Percentiles rank a stretch among this genome's conserved stretches.
Evolutionary conservation across 345 rosid species (phyloP).

Genomic region (Salix udensis): DNA sequence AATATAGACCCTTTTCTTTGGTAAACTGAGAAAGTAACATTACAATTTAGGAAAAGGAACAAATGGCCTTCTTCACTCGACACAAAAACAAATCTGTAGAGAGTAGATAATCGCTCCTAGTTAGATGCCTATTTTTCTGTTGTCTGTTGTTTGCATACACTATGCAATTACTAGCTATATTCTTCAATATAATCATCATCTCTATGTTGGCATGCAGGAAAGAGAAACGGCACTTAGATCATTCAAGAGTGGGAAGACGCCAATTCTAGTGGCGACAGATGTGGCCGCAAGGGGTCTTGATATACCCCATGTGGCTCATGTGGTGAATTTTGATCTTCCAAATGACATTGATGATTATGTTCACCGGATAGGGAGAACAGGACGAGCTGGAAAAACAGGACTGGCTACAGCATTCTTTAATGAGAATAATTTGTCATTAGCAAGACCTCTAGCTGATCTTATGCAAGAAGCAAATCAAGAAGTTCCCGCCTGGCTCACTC

Average conservation of each 20-base stretch:
- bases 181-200: background rate
- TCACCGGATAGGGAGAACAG: conserved; percentile 94
- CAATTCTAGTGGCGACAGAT: conserved; percentile 94
- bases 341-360: conserved; percentile 97
- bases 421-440: conserved; percentile 23
- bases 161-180: background rate
- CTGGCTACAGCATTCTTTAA: conserved; percentile 51
- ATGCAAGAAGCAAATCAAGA: conserved; percentile 36
- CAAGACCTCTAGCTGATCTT: conserved; percentile 24
- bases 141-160: background rate
- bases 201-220: conserved; percentile 50
- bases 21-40: background rate
- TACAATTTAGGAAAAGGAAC: background rate
- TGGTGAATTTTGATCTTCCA: conserved; percentile 94
- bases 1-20: background rate
- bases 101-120: background rate
- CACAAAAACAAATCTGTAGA: background rate
- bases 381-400: conserved; percentile 93
- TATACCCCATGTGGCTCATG: conserved; percentile 93
- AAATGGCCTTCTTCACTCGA: background rate
- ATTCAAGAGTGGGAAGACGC: conserved; percentile 87
- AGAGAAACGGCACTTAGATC: conserved; percentile 84
- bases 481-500: conserved; percentile 32
- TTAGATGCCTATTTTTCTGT: background rate
- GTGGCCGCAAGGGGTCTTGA: conserved; percentile 97